These are phyloP conservation scores for Nitzschia putrida DNA, from an alignment of 108 stramenopile genomes.

Conservation along the genomic window DNA sequence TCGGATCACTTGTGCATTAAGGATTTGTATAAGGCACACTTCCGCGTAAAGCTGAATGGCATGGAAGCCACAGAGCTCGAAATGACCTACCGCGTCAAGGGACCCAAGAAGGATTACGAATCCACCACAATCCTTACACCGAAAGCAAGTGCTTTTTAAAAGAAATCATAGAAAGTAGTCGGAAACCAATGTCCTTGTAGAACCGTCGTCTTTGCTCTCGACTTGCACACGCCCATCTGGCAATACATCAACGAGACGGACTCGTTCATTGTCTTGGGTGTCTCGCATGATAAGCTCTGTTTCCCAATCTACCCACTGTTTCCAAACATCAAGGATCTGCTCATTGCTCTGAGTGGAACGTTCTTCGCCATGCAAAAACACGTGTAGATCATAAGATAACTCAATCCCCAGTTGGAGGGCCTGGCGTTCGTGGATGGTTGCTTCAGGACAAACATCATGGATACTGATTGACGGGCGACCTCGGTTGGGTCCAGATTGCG, in stretches of 20 bases:
- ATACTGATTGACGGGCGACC: constrained; percentile 57
- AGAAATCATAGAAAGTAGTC: constrained; percentile 47
- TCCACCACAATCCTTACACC: constrained; percentile 66
- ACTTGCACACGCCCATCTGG: constrained; percentile 57
- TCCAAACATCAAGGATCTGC: constrained; percentile 47
- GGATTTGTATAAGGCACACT: constrained; percentile 64
- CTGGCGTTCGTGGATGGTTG: neutral
- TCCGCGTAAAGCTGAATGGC: constrained; percentile 58
- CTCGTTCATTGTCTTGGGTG: constrained; percentile 14
- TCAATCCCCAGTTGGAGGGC: constrained; percentile 33
- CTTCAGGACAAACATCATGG: constrained; percentile 23
- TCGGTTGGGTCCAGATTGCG: constrained; percentile 54
- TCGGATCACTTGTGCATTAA: constrained; percentile 77
- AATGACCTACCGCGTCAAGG: constrained; percentile 70
- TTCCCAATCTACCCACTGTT: constrained; percentile 49
- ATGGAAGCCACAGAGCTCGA: constrained; percentile 56
- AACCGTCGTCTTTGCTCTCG: constrained; percentile 32
- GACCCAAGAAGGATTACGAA: constrained; percentile 71
- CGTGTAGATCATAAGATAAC: constrained; percentile 34
- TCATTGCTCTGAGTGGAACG: neutral
- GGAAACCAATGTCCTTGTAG: constrained; percentile 40
- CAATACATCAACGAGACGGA: constrained; percentile 44
- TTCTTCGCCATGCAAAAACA: constrained; percentile 16
- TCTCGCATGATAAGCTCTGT: constrained; percentile 42
- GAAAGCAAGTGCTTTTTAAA: neutral